A percentile compares a stretch with the other conserved stretches of the same genome.
phyloP scores from a whole-genome alignment of 2,329 filamentous ascomycete genomes.

The Mycogone perniciosa region DNA sequence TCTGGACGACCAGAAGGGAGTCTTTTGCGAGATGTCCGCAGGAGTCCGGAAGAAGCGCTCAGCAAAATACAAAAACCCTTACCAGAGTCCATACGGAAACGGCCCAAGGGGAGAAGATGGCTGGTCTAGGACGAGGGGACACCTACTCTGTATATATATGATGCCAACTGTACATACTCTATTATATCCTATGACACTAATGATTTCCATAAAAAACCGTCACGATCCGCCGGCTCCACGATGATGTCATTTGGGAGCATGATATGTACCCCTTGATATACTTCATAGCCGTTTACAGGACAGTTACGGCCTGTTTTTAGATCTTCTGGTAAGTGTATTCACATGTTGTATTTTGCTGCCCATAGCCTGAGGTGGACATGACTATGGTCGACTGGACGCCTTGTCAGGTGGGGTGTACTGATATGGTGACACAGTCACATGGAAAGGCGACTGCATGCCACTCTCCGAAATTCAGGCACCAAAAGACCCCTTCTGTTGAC shows the following conservation, averaged over 20 bases:
- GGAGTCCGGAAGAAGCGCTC: slow-evolving; percentile 40
- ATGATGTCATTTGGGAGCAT: slow-evolving; percentile 10
- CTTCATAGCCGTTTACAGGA: background rate
- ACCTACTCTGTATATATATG: slow-evolving; percentile 35
- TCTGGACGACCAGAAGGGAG: slow-evolving; percentile 22
- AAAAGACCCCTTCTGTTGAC: too few species aligned
- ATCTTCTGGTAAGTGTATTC: background rate
- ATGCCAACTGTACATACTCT: slow-evolving; percentile 31
- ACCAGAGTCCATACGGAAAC: slow-evolving; percentile 34
- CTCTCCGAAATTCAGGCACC: too few species aligned
- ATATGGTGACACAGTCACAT: too few species aligned
- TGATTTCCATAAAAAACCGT: slow-evolving; percentile 14
- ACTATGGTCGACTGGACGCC: too few species aligned
- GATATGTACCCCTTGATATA: background rate
- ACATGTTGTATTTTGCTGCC: background rate
- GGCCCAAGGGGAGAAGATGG: slow-evolving; percentile 36
- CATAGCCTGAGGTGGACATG: too few species aligned
- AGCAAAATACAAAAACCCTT: slow-evolving; percentile 44
- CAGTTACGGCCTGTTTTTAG: background rate
- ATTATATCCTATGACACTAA: slow-evolving; percentile 31
- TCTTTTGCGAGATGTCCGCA: slow-evolving; percentile 28
- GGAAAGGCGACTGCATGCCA: too few species aligned
- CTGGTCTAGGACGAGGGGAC: slow-evolving; percentile 31
- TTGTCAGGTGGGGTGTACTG: too few species aligned
- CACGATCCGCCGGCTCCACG: background rate